A percentile compares a stretch with the other conserved stretches of the same genome.
These are phyloP conservation scores for Vitis amurensis DNA, from an alignment of 164 flowering plant genomes.

Conservation along the genomic window DNA sequence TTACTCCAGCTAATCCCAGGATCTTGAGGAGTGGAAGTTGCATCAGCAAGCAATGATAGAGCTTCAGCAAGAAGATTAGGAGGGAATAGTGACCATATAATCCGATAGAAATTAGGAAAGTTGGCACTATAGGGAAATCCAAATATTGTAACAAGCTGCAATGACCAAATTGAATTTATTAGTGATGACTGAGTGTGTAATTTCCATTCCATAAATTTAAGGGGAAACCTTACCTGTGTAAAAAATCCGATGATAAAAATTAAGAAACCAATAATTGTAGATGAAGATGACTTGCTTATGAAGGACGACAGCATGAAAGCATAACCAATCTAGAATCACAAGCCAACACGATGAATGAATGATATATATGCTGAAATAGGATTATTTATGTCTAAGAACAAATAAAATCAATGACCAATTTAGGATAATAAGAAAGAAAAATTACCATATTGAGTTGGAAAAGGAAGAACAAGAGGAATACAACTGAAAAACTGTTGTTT, in stretches of 20 bases:
- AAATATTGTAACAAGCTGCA: conserved; percentile 75
- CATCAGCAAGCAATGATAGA: conserved; percentile 55
- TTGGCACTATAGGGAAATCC: conserved; percentile 68
- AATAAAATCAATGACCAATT: not conserved
- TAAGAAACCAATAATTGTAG: conserved; percentile 82
- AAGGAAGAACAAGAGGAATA: conserved; percentile 80
- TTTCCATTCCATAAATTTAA: not conserved
- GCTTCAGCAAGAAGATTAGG: conserved; percentile 84
- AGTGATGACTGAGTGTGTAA: not conserved
- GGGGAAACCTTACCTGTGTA: conserved; percentile 60
- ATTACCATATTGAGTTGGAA: conserved; percentile 94
- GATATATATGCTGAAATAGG: too few species aligned
- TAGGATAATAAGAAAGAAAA: conserved; percentile 4
- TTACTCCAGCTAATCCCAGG: conserved; percentile 81
- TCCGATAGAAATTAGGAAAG: conserved; percentile 25
- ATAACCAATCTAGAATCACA: conserved; percentile 59
- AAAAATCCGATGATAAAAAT: conserved; percentile 77
- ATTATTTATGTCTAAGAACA: too few species aligned
- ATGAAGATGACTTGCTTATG: conserved; percentile 80
- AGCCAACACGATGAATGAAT: not conserved
- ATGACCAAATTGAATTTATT: conserved; percentile 6
- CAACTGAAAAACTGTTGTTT: conserved; percentile 72
- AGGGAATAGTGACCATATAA: conserved; percentile 83
- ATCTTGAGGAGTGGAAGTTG: conserved; percentile 69
- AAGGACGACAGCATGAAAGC: conserved; percentile 90